Percentiles rank a stretch among this genome's conserved stretches.
phyloP scores from a whole-genome alignment of 2,329 filamentous ascomycete genomes.

The Pyrenophora tritici-repentis region DNA sequence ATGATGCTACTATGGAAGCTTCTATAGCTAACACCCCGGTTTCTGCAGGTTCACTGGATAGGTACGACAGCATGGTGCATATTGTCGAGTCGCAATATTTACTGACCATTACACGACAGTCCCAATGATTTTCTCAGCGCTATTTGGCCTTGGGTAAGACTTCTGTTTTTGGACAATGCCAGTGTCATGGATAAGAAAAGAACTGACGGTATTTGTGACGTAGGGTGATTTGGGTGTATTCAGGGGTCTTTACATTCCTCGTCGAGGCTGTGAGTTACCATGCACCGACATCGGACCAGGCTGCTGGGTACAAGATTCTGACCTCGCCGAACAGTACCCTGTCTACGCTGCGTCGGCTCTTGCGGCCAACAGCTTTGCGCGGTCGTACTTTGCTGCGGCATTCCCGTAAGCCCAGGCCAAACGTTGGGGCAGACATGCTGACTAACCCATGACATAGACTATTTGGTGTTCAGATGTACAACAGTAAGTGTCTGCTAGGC shows the following conservation, averaged over 20 bases:
- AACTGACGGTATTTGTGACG: conserved; percentile 35
- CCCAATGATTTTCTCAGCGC: conserved; percentile 55
- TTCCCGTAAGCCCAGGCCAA: conserved; percentile 43
- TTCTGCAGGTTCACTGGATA: conserved; percentile 56
- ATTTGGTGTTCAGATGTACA: conserved; percentile 58
- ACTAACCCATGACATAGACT: conserved; percentile 12
- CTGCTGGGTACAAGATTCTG: conserved; percentile 22
- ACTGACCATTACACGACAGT: conserved; percentile 48
- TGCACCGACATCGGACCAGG: conserved; percentile 30
- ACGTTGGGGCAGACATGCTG: conserved; percentile 2
- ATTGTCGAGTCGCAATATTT: conserved; percentile 32
- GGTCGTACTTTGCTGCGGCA: conserved; percentile 55
- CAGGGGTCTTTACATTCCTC: conserved; percentile 85
- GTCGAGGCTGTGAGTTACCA: conserved; percentile 61
- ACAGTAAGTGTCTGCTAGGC: conserved; percentile 50
- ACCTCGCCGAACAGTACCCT: conserved; percentile 50
- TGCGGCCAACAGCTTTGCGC: conserved; percentile 57
- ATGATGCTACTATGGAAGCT: conserved; percentile 55
- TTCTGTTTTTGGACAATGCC: conserved; percentile 22
- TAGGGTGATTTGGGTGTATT: conserved; percentile 78
- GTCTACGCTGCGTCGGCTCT: conserved; percentile 56
- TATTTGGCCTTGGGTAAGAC: conserved; percentile 54
- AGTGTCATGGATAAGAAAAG: conserved; percentile 27
- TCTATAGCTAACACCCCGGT: conserved; percentile 33
- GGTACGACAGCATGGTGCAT: conserved; percentile 45